phyloP scores from a whole-genome alignment of 129 eudicot genomes.

The Erigeron canadensis region DNA sequence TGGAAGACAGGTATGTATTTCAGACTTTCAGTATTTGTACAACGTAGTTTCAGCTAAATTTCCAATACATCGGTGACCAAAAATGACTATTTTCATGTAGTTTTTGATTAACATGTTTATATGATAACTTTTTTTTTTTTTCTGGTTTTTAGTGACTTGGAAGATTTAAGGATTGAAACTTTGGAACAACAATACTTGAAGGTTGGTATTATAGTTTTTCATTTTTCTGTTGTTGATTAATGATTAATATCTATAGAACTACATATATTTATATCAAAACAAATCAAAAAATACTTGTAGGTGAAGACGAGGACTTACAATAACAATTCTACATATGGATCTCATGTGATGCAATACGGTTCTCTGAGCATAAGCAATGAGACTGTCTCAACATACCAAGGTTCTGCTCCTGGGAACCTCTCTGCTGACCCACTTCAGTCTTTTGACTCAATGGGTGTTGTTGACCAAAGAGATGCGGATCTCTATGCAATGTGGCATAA shows the following conservation, averaged over 20 bases:
- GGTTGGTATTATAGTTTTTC: slow-evolving; percentile 29
- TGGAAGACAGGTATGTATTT: slow-evolving; percentile 46
- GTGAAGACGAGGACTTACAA: slow-evolving; percentile 67
- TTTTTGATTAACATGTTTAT: not conserved
- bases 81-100: not conserved
- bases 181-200: slow-evolving; percentile 52
- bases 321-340: slow-evolving; percentile 46
- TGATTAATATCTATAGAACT: not conserved
- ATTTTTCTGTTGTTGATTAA: not conserved
- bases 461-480: slow-evolving; percentile 68
- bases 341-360: slow-evolving; percentile 92
- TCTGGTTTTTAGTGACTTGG: slow-evolving; percentile 47
- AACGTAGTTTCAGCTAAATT: not conserved
- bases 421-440: slow-evolving; percentile 23
- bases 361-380: slow-evolving; percentile 48
- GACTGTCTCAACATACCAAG: slow-evolving; percentile 58
- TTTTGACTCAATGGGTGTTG: slow-evolving; percentile 28
- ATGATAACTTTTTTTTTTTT: not conserved
- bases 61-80: not conserved
- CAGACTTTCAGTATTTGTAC: not conserved
- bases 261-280: not conserved
- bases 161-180: slow-evolving; percentile 64
- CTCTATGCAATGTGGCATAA: slow-evolving; percentile 52
- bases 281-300: slow-evolving; percentile 28
- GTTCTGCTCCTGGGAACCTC: slow-evolving; percentile 47